Evolutionary conservation across 2,329 filamentous ascomycete species (phyloP), one percentile per base, ranked within the genome.

Genomic region (Mariannaea sp.): DNA sequence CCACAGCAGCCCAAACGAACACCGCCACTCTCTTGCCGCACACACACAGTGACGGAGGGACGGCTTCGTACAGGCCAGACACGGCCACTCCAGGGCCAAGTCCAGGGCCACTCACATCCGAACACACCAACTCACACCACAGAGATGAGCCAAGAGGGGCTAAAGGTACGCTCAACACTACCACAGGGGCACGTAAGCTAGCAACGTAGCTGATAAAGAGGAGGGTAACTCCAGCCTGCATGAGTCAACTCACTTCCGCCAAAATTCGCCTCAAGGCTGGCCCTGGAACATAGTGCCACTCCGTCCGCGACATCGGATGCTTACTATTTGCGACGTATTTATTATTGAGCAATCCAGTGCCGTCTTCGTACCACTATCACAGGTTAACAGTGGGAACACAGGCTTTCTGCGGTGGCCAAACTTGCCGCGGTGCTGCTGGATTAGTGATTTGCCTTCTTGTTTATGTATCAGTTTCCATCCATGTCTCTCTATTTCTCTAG

Each of bases 281-380:
- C 27, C 40, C 33, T 38, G 26, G 58, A 50, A 57, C 39, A 41
- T 30, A 50, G 46, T 36, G 48, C 64, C 58, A 65, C 40, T 53
- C 49, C 53, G 49, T 47, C 55, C 41, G 45, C 55, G 48, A 54
- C 44, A 56, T 58, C 46, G 45, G 49, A 57, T 62, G 64, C 58
- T 63, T 63, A 62, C 62, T 62, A 50, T 36, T 52, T 20, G 56
- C 57, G 47, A 61, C 55, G n/a, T n/a, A n/a, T n/a, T n/a, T n/a
- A n/a, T n/a, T n/a, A n/a, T n/a, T n/a, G n/a, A n/a, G n/a, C n/a
- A n/a, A n/a, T n/a, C n/a, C n/a, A n/a, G n/a, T n/a, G n/a, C n/a
- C n/a, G n/a, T n/a, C n/a, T n/a, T n/a, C n/a, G n/a, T 32, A 42
- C 32, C 40, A 63, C 49, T 49, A 42, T 19, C 22, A n/a, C n/a